Base-by-base conservation (phyloP, 2,329 filamentous ascomycete species). In the Xylariaceae sp. region DNA sequence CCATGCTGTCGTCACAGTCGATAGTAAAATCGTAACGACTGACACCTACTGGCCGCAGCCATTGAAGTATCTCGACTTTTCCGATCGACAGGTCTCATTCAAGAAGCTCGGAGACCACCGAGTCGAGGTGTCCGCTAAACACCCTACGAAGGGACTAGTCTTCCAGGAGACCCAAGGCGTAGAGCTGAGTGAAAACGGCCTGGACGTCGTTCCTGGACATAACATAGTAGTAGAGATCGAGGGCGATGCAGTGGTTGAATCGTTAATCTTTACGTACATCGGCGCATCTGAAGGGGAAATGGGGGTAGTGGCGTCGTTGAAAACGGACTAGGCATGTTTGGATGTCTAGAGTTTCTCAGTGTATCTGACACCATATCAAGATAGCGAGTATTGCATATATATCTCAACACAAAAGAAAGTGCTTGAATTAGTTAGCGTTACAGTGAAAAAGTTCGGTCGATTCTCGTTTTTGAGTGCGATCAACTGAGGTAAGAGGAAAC, bases 11-110 rank as follows among this genome's bases (percentile, higher is more conserved):
- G 54, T 80, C 2, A 54, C 64, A 6, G 50, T 66, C 5, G 57
- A 66, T 2, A 70, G 65, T 1, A 48, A 61, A 16, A 58, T 70
- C 14, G 57, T 77, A 2, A 69, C 76, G 4, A 64, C 70, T 12
- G 75, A 77, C 46, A 66, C 71, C 11, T 75, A 77, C 22, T 84
- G 80, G 79, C 79, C 80, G 1, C 76, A 83, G 38, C 80, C 80
- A 1, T 52, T 83, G 40, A 84, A 84, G 61, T 82, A 81, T 49
- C 60, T 80, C 1, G 70, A 75, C 50, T 65, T 83, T 34, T 60
- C 67, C 11, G 63, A 71, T 32, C 69, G 74, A 21, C 57, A 64
- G 1, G 58, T 80, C 10, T 55, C 55, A 8, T 55, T 71, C 47
- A 53, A 17, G 20, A 49, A 60, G 11, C 35, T 65, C 5, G 55